A percentile compares a stretch with the other conserved stretches of the same genome.
These are phyloP conservation scores for Clonostachys byssicola DNA, from an alignment of 2,329 filamentous ascomycete species.

Conservation along the genomic window DNA sequence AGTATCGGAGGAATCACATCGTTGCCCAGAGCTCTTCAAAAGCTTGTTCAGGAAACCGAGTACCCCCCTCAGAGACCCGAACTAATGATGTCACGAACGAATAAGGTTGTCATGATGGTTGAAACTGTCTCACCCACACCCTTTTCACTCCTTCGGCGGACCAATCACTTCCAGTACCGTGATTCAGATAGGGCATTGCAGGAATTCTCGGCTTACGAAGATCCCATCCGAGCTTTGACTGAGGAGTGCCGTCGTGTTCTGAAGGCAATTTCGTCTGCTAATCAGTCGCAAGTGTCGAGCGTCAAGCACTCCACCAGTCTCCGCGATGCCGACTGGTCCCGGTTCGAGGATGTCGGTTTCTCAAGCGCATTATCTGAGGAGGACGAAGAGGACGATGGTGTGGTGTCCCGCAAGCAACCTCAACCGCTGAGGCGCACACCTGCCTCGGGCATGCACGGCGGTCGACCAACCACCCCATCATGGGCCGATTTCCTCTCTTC, in stretches of 20 bases:
- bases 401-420: slow-evolving; percentile 30
- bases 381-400: slow-evolving; percentile 57
- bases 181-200: slow-evolving; percentile 83
- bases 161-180: slow-evolving; percentile 92
- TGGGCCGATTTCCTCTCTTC: slow-evolving; percentile 98
- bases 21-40: slow-evolving; percentile 86
- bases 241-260: slow-evolving; percentile 93
- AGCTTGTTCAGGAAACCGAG: slow-evolving; percentile 85
- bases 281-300: slow-evolving; percentile 75
- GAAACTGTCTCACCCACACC: slow-evolving; percentile 92
- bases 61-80: slow-evolving; percentile 81
- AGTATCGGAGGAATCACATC: slow-evolving; percentile 75
- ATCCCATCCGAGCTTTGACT: slow-evolving; percentile 82
- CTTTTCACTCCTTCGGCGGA: slow-evolving; percentile 82
- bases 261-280: slow-evolving; percentile 80
- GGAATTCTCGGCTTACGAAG: slow-evolving; percentile 82
- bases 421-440: slow-evolving; percentile 60
- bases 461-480: slow-evolving; percentile 87
- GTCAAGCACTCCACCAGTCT: slow-evolving; percentile 68
- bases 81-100: slow-evolving; percentile 74
- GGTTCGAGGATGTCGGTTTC: slow-evolving; percentile 94
- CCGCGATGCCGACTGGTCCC: slow-evolving; percentile 89
- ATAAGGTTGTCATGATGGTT: slow-evolving; percentile 95
- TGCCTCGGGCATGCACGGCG: slow-evolving; percentile 64
- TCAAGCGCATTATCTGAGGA: slow-evolving; percentile 69